A percentile compares a stretch with the other conserved stretches of the same genome.
Evolutionary conservation across 257 asterid genomes (phyloP).

Genomic region (Salvia rosmarinus): DNA sequence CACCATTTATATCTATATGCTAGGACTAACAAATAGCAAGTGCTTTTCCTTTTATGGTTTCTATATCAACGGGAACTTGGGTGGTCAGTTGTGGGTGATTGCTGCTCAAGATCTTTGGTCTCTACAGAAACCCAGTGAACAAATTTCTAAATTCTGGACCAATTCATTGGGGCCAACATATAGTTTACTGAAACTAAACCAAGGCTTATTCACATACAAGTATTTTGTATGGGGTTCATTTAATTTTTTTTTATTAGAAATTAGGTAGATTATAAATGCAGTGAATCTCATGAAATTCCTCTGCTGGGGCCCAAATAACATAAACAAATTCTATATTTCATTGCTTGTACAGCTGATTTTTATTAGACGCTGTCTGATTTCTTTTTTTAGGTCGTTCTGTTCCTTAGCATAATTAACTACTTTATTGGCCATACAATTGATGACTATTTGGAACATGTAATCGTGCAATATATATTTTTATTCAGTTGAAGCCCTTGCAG

Average conservation of each 20-base stretch:
- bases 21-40: background rate
- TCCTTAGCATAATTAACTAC: constrained; percentile 23
- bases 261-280: constrained; percentile 13
- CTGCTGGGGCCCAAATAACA: no score
- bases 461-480: constrained; percentile 31
- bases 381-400: background rate
- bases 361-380: background rate
- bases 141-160: background rate
- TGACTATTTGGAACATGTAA: constrained; percentile 26
- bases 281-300: constrained; percentile 2
- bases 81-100: background rate
- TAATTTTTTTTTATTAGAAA: background rate
- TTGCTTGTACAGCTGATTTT: constrained; percentile 19
- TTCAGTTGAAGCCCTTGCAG: constrained; percentile 48
- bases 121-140: background rate
- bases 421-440: constrained; percentile 7
- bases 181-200: background rate
- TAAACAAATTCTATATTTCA: background rate
- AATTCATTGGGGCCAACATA: no score
- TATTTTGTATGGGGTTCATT: background rate
- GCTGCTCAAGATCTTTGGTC: no score
- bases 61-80: background rate
- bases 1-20: background rate
- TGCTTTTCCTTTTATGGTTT: background rate
- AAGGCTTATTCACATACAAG: background rate